Evolutionary conservation across 192 early-diverging fungal genomes (phyloP).

Genomic region (Coemansia umbellata): DNA sequence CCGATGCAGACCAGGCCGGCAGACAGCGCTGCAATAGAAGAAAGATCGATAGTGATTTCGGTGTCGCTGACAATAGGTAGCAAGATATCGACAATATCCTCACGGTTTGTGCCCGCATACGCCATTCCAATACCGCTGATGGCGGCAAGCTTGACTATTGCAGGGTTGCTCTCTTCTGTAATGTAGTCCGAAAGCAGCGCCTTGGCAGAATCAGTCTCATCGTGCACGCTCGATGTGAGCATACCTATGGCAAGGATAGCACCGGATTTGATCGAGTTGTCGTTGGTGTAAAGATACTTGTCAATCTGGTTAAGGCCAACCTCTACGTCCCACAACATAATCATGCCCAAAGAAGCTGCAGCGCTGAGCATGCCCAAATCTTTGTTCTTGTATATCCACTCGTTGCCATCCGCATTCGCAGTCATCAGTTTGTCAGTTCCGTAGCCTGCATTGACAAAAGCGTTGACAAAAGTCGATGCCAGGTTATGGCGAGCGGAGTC

Average conservation of each 20-base stretch:
- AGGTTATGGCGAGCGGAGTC: constrained; percentile 96
- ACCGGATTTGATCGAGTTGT: constrained; percentile 89
- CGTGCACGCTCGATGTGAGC: constrained; percentile 82
- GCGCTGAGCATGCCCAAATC: constrained; percentile 95
- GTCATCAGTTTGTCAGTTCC: constrained; percentile 86
- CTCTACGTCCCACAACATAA: constrained; percentile 94
- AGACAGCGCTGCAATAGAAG: constrained; percentile 83
- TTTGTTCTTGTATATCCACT: constrained; percentile 99
- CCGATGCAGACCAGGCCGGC: constrained; percentile 93
- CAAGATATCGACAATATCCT: constrained; percentile 80
- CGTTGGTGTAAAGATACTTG: constrained; percentile 81
- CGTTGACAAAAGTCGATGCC: constrained; percentile 97
- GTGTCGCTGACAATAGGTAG: constrained; percentile 79
- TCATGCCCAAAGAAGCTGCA: constrained; percentile 88
- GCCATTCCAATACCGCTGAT: constrained; percentile 92
- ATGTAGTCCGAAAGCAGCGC: constrained; percentile 85
- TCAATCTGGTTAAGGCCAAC: constrained; percentile 87
- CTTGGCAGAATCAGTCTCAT: constrained; percentile 88
- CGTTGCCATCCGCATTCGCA: constrained; percentile 62
- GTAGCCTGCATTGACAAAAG: constrained; percentile 98
- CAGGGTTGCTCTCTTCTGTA: constrained; percentile 53
- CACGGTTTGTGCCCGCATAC: constrained; percentile 84
- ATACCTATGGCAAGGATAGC: constrained; percentile 92
- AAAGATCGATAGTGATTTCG: constrained; percentile 78
- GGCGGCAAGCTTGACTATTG: constrained; percentile 67